Base-by-base conservation (phyloP, 331 rosid species). In the Pyrus hybrid region DNA sequence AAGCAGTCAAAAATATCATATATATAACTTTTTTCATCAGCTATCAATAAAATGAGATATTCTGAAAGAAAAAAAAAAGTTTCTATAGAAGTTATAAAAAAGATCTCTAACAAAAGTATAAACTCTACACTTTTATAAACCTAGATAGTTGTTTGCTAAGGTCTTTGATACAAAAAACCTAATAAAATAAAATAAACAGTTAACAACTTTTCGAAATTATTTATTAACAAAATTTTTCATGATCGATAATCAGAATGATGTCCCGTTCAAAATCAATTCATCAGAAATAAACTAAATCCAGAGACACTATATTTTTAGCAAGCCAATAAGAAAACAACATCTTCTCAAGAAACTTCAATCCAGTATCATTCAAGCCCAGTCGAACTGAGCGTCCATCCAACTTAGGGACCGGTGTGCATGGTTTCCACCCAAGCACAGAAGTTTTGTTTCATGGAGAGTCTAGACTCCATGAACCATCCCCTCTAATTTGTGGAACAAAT, bases 1-100 rank as follows among this genome's bases (percentile, higher is more conserved):
- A 90, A 78, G 22, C 29, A 81, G 63, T 20, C 14, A 29, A 80
- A n/a, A 56, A 23, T 21, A 75, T 83, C 63, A 88, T 66, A 23
- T 49, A 84, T 41, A 41, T 41, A 11, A 41, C 47, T 41, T 41
- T 41, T 41, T 41, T 41, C 47, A 53, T 53, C 0, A 53, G 58
- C 7, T 53, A 53, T 53, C 58, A 53, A 17, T 5, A 78, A 37
- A 21, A 35, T 75, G 75, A 76, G 60, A 66, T 57, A 9, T 41
- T 41, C 1, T 41, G 47, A 41, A 10, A 11, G 0, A 10, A 41
- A 35, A 35, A 35, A 26, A 2, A 26, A 26, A 26, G 13, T 53
- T 53, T 47, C 1, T 6, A 51, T 8, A 70, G 7, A 28, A 5
- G 45, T 28, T 18, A 68, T 49, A 29, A 49, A 45, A 28, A 49